Percentiles rank a stretch among this genome's conserved stretches.
phyloP scores from a whole-genome alignment of 176 grass and related monocot species.

The Stipa capillata region DNA sequence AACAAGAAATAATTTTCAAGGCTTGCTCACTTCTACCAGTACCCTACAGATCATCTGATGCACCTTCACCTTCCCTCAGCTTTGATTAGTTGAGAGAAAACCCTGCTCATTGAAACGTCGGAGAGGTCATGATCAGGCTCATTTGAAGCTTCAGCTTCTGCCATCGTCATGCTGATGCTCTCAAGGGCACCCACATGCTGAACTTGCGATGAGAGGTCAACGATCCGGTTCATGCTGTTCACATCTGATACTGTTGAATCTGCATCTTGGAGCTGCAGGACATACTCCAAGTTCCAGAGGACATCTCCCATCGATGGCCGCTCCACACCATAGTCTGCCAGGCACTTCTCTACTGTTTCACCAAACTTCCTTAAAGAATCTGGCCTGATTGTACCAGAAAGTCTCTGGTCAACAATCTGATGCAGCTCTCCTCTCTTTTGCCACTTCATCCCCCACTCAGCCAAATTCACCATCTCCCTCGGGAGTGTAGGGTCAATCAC shows the following conservation, averaged over 20 bases:
- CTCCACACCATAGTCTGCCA: constrained; percentile 80
- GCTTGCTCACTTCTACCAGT: constrained; percentile 11
- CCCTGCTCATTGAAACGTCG: constrained; percentile 72
- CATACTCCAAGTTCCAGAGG: constrained; percentile 89
- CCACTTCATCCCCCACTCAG: constrained; percentile 95
- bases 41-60: constrained; percentile 10
- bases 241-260: constrained; percentile 54
- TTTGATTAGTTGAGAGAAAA: constrained; percentile 93
- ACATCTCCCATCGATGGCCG: constrained; percentile 85
- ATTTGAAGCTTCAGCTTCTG: constrained; percentile 32
- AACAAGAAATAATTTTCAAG: constrained; percentile 22
- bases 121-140: constrained; percentile 49
- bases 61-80: constrained; percentile 69
- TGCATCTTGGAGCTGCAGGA: constrained; percentile 68
- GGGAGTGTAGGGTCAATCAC: constrained; percentile 90
- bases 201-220: constrained; percentile 56
- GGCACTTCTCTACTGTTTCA: constrained; percentile 78
- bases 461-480: constrained; percentile 81
- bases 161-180: constrained; percentile 45
- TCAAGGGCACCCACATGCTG: constrained; percentile 20
- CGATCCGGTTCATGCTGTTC: constrained; percentile 72
- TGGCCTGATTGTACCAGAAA: constrained; percentile 56
- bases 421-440: constrained; percentile 80
- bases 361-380: constrained; percentile 93
- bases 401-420: constrained; percentile 63